Evolutionary conservation across 2,329 filamentous ascomycete genomes (phyloP).

Genomic region (Fusarium albosuccineum): DNA sequence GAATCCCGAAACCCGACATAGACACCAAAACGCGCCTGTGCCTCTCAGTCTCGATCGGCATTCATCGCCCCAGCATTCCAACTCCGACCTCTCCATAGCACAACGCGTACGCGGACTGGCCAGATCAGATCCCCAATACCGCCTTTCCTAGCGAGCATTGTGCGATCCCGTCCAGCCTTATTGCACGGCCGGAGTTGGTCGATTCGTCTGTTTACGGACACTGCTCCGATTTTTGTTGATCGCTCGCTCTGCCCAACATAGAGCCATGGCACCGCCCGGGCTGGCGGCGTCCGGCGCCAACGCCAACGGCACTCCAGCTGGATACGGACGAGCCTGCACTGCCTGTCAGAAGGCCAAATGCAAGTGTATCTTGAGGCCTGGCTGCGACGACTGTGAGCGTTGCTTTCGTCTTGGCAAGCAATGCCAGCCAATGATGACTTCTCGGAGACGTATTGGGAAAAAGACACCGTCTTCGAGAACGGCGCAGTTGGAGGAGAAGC

Average conservation of each 20-base stretch:
- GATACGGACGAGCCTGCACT: constrained; percentile 60
- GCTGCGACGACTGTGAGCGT: constrained; percentile 53
- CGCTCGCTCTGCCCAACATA: constrained; percentile 1
- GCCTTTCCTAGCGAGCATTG: constrained; percentile 12
- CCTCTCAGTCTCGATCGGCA: constrained; percentile 14
- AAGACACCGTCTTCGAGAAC: constrained; percentile 53
- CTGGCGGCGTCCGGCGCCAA: constrained; percentile 24
- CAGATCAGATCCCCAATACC: constrained; percentile 23
- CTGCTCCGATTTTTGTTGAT: not conserved
- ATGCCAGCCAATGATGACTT: constrained; percentile 59
- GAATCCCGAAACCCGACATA: constrained; percentile 22
- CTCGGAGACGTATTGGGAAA: constrained; percentile 54
- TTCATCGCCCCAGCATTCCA: constrained; percentile 16
- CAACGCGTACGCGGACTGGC: constrained; percentile 6
- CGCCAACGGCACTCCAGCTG: constrained; percentile 48
- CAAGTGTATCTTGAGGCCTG: constrained; percentile 59
- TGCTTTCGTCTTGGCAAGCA: constrained; percentile 62
- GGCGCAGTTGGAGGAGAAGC: constrained; percentile 63
- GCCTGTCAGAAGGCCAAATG: constrained; percentile 63
- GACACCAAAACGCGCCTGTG: not conserved
- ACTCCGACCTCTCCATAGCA: constrained; percentile 8
- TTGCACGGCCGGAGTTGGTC: constrained; percentile 36
- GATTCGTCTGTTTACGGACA: constrained; percentile 11
- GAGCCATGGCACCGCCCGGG: constrained; percentile 42
- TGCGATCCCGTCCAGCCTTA: constrained; percentile 26